Percentiles rank a stretch among this genome's conserved stretches.
Conservation (phyloP, 2,329 filamentous ascomycete genomes). For the Aspergillus proliferans region DNA sequence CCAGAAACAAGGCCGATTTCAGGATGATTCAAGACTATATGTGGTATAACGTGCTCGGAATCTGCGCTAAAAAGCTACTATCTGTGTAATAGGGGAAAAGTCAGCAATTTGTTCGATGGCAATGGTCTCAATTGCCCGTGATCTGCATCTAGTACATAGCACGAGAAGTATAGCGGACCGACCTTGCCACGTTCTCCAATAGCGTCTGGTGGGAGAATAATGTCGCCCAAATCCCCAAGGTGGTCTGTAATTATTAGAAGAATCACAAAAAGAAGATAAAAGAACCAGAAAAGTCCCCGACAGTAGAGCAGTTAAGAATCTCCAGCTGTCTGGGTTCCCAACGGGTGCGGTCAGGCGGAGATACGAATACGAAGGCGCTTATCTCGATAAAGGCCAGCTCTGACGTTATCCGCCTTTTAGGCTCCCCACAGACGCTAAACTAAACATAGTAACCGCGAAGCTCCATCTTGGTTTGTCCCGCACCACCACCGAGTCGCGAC, state of each 20-base stretch:
- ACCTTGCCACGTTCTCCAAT: neutral
- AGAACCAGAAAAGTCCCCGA: neutral
- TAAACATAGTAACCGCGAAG: neutral
- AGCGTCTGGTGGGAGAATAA: too few relatives aligned
- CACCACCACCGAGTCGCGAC: neutral
- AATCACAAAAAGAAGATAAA: neutral
- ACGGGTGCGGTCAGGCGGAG: slow-evolving; percentile 1
- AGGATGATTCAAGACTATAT: too few relatives aligned
- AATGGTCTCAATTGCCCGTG: neutral
- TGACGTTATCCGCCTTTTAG: slow-evolving; percentile 18
- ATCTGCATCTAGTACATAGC: neutral
- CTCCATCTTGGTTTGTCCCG: neutral
- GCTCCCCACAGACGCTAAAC: slow-evolving; percentile 2
- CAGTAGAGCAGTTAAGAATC: neutral
- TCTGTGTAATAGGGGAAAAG: neutral
- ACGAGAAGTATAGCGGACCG: neutral
- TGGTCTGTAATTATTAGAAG: too few relatives aligned
- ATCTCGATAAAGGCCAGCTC: slow-evolving; percentile 9
- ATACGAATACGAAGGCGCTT: slow-evolving; percentile 1
- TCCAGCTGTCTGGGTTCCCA: neutral
- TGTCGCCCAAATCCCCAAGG: too few relatives aligned
- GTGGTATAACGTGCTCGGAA: too few relatives aligned
- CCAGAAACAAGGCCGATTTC: too few relatives aligned
- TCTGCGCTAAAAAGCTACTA: neutral
- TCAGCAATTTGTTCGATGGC: neutral